These are phyloP conservation scores for Cocos nucifera DNA, from an alignment of 176 grass and related monocot species.

Conservation along the genomic window DNA sequence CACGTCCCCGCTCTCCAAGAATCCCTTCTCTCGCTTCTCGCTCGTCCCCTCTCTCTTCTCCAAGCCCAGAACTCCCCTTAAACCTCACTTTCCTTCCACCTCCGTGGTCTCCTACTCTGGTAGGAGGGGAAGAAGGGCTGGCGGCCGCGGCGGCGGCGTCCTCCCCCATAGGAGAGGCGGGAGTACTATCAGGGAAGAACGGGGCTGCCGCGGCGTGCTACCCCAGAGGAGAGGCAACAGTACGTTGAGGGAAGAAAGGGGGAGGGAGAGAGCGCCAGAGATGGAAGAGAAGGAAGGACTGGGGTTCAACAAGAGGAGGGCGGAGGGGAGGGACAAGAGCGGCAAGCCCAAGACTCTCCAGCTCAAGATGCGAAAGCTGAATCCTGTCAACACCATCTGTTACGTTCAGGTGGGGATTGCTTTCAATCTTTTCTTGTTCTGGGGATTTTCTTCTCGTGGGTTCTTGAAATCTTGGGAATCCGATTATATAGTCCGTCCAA, in stretches of 20 bases:
- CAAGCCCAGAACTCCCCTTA: not conserved
- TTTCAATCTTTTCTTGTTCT: not conserved
- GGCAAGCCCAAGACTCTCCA: constrained; percentile 47
- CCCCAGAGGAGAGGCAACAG: constrained; percentile 36
- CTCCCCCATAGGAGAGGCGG: constrained; percentile 30
- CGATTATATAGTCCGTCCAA: too few species aligned
- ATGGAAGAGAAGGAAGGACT: constrained; percentile 26
- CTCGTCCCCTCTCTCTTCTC: constrained; percentile 27
- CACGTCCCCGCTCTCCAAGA: constrained; percentile 32
- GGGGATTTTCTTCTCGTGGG: not conserved
- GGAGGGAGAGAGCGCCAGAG: constrained; percentile 11
- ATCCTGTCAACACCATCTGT: constrained; percentile 84
- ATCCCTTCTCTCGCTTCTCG: constrained; percentile 5
- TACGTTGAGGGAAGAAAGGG: constrained; percentile 35
- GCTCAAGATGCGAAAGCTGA: constrained; percentile 76
- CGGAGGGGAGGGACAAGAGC: constrained; percentile 61
- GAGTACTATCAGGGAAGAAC: constrained; percentile 35
- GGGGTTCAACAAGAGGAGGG: constrained; percentile 54
- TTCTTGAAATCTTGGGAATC: not conserved
- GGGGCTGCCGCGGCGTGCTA: constrained; percentile 17
- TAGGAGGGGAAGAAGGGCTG: not conserved
- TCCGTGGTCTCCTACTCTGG: constrained; percentile 9
- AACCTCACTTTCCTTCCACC: constrained; percentile 7
- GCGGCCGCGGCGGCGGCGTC: constrained; percentile 15
- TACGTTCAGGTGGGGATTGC: constrained; percentile 61